phyloP scores from a whole-genome alignment of 2,329 filamentous ascomycete species.

The Aureobasidium sp. region DNA sequence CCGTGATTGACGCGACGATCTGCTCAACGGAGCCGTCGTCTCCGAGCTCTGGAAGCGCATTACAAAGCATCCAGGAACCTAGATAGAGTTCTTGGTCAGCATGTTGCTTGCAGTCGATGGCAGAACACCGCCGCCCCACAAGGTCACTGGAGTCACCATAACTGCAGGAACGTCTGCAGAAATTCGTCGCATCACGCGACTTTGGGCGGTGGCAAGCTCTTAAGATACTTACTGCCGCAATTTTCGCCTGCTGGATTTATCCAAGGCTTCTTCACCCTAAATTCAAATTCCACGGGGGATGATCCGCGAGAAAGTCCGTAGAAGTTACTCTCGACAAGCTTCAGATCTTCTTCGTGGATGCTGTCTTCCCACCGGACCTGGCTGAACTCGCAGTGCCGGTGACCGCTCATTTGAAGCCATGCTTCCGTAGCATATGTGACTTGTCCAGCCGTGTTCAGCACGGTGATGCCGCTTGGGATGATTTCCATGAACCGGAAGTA shows the following conservation, averaged over 20 bases:
- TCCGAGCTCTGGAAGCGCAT: constrained; percentile 26
- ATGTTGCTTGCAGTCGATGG: neutral
- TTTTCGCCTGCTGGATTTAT: constrained; percentile 6
- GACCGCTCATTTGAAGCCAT: constrained; percentile 7
- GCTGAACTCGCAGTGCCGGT: neutral
- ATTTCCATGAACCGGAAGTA: constrained; percentile 24
- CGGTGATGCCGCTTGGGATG: constrained; percentile 28
- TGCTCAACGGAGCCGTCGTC: constrained; percentile 22
- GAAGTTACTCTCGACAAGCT: neutral
- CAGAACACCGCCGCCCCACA: neutral
- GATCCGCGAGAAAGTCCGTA: constrained; percentile 16
- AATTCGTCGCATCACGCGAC: neutral
- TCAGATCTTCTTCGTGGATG: constrained; percentile 26
- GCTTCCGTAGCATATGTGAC: constrained; percentile 10
- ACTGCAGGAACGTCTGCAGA: neutral
- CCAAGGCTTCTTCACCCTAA: constrained; percentile 31
- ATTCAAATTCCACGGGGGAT: constrained; percentile 28
- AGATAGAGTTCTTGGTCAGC: neutral
- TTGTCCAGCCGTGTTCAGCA: constrained; percentile 14
- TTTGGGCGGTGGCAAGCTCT: neutral
- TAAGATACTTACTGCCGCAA: constrained; percentile 11
- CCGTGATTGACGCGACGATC: constrained; percentile 26
- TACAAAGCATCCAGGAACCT: constrained; percentile 26
- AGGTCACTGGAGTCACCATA: neutral
- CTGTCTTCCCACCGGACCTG: constrained; percentile 23